These are phyloP conservation scores for Davidsoniella australis DNA, from an alignment of 2,329 filamentous ascomycete species.

Conservation along the genomic window DNA sequence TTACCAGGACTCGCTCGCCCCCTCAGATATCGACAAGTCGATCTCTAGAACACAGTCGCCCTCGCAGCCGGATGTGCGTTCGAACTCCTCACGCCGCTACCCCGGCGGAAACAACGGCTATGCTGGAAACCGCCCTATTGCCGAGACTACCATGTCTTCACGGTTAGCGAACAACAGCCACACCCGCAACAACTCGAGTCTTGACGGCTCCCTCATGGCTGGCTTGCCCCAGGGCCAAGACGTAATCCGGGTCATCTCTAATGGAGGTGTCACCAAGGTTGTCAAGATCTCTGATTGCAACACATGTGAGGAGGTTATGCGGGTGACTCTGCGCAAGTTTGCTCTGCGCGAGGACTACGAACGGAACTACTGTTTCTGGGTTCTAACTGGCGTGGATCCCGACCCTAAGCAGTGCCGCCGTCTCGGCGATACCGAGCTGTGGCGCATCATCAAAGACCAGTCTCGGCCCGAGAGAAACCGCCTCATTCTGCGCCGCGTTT, in stretches of 20 bases:
- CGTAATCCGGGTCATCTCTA: slow-evolving; percentile 84
- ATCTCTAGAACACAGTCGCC: slow-evolving; percentile 58
- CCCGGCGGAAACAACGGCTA: slow-evolving; percentile 34
- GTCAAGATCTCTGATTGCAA: slow-evolving; percentile 85
- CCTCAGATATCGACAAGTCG: slow-evolving; percentile 27
- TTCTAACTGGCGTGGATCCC: slow-evolving; percentile 70
- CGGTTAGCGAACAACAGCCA: slow-evolving; percentile 29
- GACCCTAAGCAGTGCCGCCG: slow-evolving; percentile 67
- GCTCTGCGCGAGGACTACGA: slow-evolving; percentile 78
- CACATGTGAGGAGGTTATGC: slow-evolving; percentile 82
- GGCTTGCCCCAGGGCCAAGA: slow-evolving; percentile 72
- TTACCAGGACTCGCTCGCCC: slow-evolving; percentile 31
- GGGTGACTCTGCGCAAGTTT: slow-evolving; percentile 76
- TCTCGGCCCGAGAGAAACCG: slow-evolving; percentile 75
- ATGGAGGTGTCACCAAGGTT: slow-evolving; percentile 78
- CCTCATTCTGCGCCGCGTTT: slow-evolving; percentile 82
- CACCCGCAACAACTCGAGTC: slow-evolving; percentile 63
- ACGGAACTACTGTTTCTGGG: slow-evolving; percentile 93
- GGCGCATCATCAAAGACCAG: slow-evolving; percentile 77
- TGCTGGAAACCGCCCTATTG: slow-evolving; percentile 31
- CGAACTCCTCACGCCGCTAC: slow-evolving; percentile 21
- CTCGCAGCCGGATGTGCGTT: slow-evolving; percentile 33
- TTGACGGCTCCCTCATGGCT: slow-evolving; percentile 75
- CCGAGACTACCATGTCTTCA: slow-evolving; percentile 31
- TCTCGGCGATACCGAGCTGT: slow-evolving; percentile 71